phyloP scores from a whole-genome alignment of 495 filamentous ascomycete species.

The Podospora bellae-mahoneyi region DNA sequence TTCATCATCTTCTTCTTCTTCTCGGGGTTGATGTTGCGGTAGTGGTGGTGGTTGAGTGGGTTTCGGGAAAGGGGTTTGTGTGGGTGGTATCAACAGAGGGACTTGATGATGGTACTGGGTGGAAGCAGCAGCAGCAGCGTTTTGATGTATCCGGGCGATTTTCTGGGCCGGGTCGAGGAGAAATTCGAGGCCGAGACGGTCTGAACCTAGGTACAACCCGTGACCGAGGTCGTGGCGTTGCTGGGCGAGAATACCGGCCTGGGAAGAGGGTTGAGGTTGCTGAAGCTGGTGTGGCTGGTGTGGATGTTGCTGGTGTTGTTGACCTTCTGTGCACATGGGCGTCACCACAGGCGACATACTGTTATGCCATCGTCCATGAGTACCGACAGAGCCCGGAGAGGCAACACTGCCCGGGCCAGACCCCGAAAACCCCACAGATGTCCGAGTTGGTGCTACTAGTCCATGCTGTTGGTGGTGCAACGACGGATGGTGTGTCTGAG shows the following conservation, averaged over 20 bases:
- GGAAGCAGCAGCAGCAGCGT: constrained; percentile 34
- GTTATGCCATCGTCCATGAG: constrained; percentile 29
- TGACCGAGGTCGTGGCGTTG: constrained; percentile 55
- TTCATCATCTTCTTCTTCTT: background rate
- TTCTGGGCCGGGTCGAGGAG: constrained; percentile 52
- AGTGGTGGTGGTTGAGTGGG: constrained; percentile 4
- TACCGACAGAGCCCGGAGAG: constrained; percentile 35
- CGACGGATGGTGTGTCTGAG: constrained; percentile 9
- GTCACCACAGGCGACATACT: constrained; percentile 23
- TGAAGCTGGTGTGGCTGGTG: constrained; percentile 20
- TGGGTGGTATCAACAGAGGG: constrained; percentile 5
- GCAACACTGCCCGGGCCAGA: constrained; percentile 38
- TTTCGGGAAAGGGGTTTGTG: background rate
- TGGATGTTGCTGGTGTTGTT: constrained; percentile 19
- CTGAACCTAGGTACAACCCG: constrained; percentile 55
- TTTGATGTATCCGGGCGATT: constrained; percentile 35
- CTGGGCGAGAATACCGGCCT: constrained; percentile 40
- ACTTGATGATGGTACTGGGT: constrained; percentile 39
- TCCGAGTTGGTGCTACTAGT: constrained; percentile 21
- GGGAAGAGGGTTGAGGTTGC: constrained; percentile 18
- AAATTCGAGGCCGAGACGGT: constrained; percentile 66
- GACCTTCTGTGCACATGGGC: constrained; percentile 11
- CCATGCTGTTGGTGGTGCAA: background rate
- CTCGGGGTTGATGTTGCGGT: background rate
- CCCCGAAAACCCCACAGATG: constrained; percentile 25